phyloP scores from a whole-genome alignment of 139 green algal genomes.

The Tetratostichococcus sp. region DNA sequence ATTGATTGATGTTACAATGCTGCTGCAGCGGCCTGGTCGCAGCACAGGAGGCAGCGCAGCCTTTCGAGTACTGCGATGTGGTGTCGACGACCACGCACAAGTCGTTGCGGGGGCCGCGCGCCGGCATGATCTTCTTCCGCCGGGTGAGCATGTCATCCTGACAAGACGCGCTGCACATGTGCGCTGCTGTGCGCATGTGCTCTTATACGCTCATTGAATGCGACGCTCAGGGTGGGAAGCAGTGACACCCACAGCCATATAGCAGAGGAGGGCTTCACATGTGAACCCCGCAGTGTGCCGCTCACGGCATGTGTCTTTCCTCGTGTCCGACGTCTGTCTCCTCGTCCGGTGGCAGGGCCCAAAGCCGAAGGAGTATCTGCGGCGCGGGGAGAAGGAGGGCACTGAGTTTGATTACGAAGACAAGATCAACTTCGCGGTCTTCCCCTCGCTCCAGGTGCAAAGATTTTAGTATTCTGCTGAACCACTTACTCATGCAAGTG shows the following conservation, averaged over 20 bases:
- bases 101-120: constrained; percentile 71
- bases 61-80: constrained; percentile 80
- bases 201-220: too few relatives aligned
- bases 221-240: too few relatives aligned
- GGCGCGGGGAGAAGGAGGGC: constrained; percentile 51
- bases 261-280: too few relatives aligned
- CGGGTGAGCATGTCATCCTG: constrained; percentile 20
- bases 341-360: constrained; percentile 39
- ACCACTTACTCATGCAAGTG: too few relatives aligned
- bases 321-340: too few relatives aligned
- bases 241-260: too few relatives aligned
- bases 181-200: too few relatives aligned
- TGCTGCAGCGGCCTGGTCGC: constrained; percentile 71
- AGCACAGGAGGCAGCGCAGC: constrained; percentile 48
- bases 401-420: constrained; percentile 73
- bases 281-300: too few relatives aligned
- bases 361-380: constrained; percentile 54
- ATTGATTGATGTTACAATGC: too few relatives aligned
- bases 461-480: too few relatives aligned
- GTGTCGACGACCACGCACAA: constrained; percentile 93
- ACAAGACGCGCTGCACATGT: too few relatives aligned
- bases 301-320: too few relatives aligned
- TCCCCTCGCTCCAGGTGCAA: constrained; percentile 59
- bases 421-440: constrained; percentile 85
- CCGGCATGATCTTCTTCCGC: constrained; percentile 85